Evolutionary conservation across 2,329 filamentous ascomycete species (phyloP), one percentile per base, ranked within the genome.

Genomic region (Magnaporthiopsis rhizophila): DNA sequence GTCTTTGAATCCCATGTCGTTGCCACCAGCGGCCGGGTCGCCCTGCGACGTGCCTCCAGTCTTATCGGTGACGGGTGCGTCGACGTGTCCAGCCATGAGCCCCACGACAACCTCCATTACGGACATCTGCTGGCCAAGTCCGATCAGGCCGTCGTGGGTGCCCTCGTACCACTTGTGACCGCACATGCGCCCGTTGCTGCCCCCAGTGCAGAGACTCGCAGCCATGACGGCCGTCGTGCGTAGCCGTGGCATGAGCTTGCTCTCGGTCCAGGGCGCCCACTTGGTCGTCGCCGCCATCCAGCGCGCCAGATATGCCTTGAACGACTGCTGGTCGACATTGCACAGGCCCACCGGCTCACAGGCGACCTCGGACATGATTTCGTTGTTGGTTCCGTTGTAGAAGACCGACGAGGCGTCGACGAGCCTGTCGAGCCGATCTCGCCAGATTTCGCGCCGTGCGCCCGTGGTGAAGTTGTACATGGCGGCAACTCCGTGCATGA

Each of bases 71-170:
- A 78, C 73, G 5, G 78, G 77, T 1, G 70, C 66, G 15, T 74
- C 69, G 9, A 73, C 76, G 8, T 79, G 67, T 50, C 78, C 69
- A 62, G 89, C 82, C 72, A 88, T 78, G 69, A 85, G 87, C 53
- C 82, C 81, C 59, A 90, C 80, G 8, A 89, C 81, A 12, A 89
- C 79, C 70, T 89, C 86, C 72, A 90, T 77, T 2, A 84, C 86
- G 1, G 84, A 81, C 88, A 91, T 90, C 74, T 90, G 87, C 72
- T 90, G 86, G 6, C 88, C 88, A 2, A 90, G 82, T 8, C 87
- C 88, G 8, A 79, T 81, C 1, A 78, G 79, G 30, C 84, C 83
- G 71, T 89, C 86, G 64, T 69, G 66, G 8, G 18, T 18, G 7
- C 65, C 67, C 28, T 67, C 61, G 18, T 66, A 58, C 86, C 86